Base-by-base conservation (phyloP, 78 protist genomes). In the Tieghemostelium lacteum region DNA sequence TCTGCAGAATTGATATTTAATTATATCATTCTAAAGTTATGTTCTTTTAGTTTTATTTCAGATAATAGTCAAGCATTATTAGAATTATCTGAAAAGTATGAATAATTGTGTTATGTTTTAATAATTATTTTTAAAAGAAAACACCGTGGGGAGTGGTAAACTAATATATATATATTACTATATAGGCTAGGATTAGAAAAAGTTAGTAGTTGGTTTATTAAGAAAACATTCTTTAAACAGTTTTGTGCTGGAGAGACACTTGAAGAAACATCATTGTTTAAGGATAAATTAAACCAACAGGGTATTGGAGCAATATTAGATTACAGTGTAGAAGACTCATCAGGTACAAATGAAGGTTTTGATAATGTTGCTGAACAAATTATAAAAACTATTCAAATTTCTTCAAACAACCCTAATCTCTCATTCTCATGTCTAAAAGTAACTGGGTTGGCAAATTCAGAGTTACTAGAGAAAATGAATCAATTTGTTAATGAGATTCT, bases 161-260 rank as follows among this genome's bases (percentile, higher is more conserved):
- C 45, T 49, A 19, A 40, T 57, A 40, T 36, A 12, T 54, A 17
- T 72, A 31, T 33, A 7, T 40, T 8, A 14, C 28, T 36, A 19
- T 69, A 45, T 40, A 78, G 57, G 2, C 12, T 17, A 2, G 22
- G 2, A 57, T 40, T 37, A 39, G 24, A 37, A 29, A 49, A 24
- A 5, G 31, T 72, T 37, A n/a, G n/a, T n/a, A n/a, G n/a, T n/a
- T n/a, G n/a, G n/a, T n/a, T n/a, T n/a, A n/a, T n/a, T n/a, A n/a
- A n/a, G n/a, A n/a, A n/a, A n/a, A n/a, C n/a, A n/a, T 91, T 91
- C 63, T 91, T 80, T 37, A 91, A 91, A 75, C 94, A 91, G 22
- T 91, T 91, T 65, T 91, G 94, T 63, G 94, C 94, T 19, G 94
- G 94, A 17, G 94, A 91, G 31, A 69, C 75, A 14, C 63, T 91